Base-by-base conservation (phyloP, 805 yeast genomes). In the Saccharomyces kudriavzevii region DNA sequence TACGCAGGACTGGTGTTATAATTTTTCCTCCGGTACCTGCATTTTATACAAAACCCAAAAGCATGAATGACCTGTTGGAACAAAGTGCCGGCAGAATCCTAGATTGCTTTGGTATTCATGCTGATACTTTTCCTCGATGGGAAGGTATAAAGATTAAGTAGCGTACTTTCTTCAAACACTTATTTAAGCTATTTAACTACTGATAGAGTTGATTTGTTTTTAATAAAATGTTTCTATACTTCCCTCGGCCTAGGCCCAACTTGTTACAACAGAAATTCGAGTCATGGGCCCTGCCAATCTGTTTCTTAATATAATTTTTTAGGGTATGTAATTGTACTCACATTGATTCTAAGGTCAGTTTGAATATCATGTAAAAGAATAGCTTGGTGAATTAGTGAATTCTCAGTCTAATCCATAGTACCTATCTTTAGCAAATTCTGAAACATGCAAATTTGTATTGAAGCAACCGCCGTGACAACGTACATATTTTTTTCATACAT, bases 11-110 rank as follows among this genome's bases (percentile, higher is more conserved):
- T 49, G 60, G 64, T 27, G 63, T 59, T 8, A 59, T 60, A 3
- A 63, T 64, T 1, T 65, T 65, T 51, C 68, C 68, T 3, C 68
- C 67, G 3, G 69, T 65, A 5, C 63, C 66, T 3, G 69, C 69
- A 6, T 65, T 64, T 46, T 65, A 65, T 51, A 62, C 66, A 11
- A 61, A 50, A 49, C 67, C 67, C n/a, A 54, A 53, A 28, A 49
- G 57, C 4, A 51, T 64, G n/a, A 62, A 62, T 4, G 66, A 65
- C 53, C 51, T 64, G 4, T 53, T 65, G 20, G 61, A 63, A n/a
- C 69, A 65, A 54, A 62, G 60, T 4, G 52, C 54, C 20, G 69
- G 68, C 1, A 52, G 68, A 24, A 61, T 64, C 9, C 49, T 65
- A 5, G 68, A 65, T 48, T 61, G 57, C 47, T 65, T 64, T 58